phyloP scores from a whole-genome alignment of 441 rosid genomes.

The Corymbia citriodora region DNA sequence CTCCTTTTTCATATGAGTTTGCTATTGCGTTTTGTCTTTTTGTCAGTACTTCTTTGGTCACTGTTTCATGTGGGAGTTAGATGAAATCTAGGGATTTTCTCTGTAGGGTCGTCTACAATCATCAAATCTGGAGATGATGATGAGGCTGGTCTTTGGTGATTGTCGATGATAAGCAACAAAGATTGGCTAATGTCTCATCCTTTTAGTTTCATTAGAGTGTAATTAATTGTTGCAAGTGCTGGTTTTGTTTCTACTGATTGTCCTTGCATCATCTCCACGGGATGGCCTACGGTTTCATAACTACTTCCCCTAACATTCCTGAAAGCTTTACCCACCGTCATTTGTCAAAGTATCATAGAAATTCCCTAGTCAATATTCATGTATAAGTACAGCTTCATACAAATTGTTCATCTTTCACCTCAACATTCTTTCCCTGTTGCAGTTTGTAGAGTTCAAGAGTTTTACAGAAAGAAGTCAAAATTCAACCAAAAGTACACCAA shows the following conservation, averaged over 20 bases:
- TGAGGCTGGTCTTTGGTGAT: neutral
- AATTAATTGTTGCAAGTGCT: neutral
- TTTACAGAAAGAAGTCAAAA: neutral
- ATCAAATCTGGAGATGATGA: neutral
- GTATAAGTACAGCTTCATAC: neutral
- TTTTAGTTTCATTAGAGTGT: neutral
- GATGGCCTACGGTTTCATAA: neutral
- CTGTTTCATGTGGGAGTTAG: no score
- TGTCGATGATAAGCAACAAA: neutral
- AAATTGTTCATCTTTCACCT: neutral
- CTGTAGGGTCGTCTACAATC: no score
- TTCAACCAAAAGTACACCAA: neutral
- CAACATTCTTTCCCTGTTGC: neutral
- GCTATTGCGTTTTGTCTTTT: neutral
- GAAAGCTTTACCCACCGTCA: neutral
- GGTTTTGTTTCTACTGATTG: neutral
- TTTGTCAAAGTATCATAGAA: no score
- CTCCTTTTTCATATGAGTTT: accelerated
- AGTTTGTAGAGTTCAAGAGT: neutral
- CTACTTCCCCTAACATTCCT: neutral
- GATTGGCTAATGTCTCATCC: neutral
- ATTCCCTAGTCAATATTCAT: no score
- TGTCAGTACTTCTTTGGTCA: no score
- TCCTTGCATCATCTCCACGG: neutral
- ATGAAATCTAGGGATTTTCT: no score